Evolutionary conservation across 441 rosid species (phyloP), one percentile per base, ranked within the genome.

Genomic region (Erodium moschatum): DNA sequence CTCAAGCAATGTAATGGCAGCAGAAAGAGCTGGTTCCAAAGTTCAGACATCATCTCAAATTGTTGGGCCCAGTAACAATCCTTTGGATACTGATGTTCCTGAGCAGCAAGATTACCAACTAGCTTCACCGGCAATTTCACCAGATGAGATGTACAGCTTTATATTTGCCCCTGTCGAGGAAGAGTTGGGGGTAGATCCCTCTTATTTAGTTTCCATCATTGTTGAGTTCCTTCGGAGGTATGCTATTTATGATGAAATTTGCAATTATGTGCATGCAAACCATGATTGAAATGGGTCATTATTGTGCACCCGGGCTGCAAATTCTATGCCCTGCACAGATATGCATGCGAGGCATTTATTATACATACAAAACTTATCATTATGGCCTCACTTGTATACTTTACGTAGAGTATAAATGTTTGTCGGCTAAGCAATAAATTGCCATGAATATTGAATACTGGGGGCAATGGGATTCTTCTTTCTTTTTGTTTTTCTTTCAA

Each of bases 191-290:
- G 97, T 86, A 67, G 97, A 91, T 77, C 85, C 92, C 11, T 89
- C 90, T 11, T 94, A 91, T 85, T 81, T 94, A 60, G 84, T 91
- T 73, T 75, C 94, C 54, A 85, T 94, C 76, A 84, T 94, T 65
- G 77, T 89, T 2, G 97, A 94, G 83, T 87, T 89, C 84, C 85
- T 91, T 24, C 90, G 88, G 72, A 85, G 97, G 99, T 94, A 86
- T 60, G 78, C 21, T 42, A 62, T 35, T 52, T n/a, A 44, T 44
- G 31, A 16, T 58, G 18, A 29, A 15, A 69, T 70, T 60, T 12
- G 38, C 20, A 5, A 9, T 46, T 12, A 11, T 12, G 11, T 4
- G 46, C 46, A 40, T 6, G 46, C 10, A 4, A 61, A 27, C 38
- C 69, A 42, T 60, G 35, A 61, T 42, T 66, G 35, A 72, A 42